These are phyloP conservation scores for Sordaria brevicollis DNA, from an alignment of 495 filamentous ascomycete species.

Conservation along the genomic window DNA sequence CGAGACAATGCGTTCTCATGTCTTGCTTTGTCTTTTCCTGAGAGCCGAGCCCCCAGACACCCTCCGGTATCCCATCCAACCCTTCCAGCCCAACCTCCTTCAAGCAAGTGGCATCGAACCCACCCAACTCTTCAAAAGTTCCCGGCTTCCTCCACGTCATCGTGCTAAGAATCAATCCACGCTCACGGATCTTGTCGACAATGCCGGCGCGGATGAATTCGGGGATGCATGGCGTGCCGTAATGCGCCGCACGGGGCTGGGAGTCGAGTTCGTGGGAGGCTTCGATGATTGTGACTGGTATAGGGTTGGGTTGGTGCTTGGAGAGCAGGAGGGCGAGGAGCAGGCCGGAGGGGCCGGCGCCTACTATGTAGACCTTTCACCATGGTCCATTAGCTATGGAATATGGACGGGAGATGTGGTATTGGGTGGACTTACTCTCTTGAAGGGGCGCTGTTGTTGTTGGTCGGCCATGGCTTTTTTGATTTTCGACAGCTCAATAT, in stretches of 20 bases:
- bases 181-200: conserved; percentile 38
- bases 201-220: conserved; percentile 47
- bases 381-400: neutral
- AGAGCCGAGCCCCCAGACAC: neutral
- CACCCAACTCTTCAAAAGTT: neutral
- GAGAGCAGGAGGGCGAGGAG: conserved; percentile 45
- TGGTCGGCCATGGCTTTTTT: neutral
- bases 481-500: neutral
- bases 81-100: neutral
- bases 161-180: conserved; percentile 38
- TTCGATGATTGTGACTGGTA: conserved; percentile 45
- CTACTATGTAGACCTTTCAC: conserved; percentile 40
- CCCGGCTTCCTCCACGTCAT: conserved; percentile 42
- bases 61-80: neutral
- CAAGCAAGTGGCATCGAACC: neutral
- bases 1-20: conserved; percentile 26
- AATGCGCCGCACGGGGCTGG: conserved; percentile 46
- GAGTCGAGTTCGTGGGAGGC: conserved; percentile 39
- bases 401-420: neutral
- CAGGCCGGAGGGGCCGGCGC: conserved; percentile 49
- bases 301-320: conserved; percentile 29
- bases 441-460: neutral
- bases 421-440: neutral
- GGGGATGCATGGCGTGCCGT: conserved; percentile 41
- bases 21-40: conserved; percentile 12